Conservation (phyloP, 2,329 filamentous ascomycete genomes). For the Neophaeococcomyces aloes region DNA sequence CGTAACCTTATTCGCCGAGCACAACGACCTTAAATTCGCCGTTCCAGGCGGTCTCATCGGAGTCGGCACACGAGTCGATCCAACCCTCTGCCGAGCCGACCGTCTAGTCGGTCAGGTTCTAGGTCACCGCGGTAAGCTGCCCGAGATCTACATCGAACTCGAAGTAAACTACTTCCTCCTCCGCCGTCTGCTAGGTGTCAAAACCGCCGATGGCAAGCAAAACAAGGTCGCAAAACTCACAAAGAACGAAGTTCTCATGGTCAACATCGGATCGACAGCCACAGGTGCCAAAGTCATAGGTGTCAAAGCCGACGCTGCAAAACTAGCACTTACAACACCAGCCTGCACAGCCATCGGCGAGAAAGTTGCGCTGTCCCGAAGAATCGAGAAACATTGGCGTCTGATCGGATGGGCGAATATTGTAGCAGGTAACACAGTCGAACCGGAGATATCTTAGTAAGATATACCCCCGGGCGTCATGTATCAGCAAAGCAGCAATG, state of each 20-base stretch:
- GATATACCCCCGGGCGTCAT: background rate
- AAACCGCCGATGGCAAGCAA: constrained; percentile 96
- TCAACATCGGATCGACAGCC: constrained; percentile 96
- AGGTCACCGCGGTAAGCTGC: constrained; percentile 83
- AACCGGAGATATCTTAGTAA: constrained; percentile 26
- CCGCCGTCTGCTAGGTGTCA: constrained; percentile 85
- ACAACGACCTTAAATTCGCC: constrained; percentile 96
- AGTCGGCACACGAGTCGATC: constrained; percentile 95
- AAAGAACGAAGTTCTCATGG: constrained; percentile 99
- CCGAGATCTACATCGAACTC: constrained; percentile 95
- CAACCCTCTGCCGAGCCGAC: constrained; percentile 95
- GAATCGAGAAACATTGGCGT: constrained; percentile 99
- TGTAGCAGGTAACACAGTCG: constrained; percentile 44
- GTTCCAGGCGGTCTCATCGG: constrained; percentile 95
- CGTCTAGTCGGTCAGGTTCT: constrained; percentile 97
- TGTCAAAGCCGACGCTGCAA: constrained; percentile 95
- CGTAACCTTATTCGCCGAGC: constrained; percentile 89
- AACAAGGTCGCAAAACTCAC: constrained; percentile 96
- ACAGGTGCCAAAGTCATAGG: constrained; percentile 95
- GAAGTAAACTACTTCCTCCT: constrained; percentile 99
- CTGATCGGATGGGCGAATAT: constrained; percentile 85
- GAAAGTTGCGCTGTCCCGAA: constrained; percentile 90
- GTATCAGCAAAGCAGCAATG: too few relatives aligned
- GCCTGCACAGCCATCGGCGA: constrained; percentile 96
- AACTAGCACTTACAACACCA: constrained; percentile 81